phyloP scores from a whole-genome alignment of 306 rosid genomes.

The Vigna nakashimae region DNA sequence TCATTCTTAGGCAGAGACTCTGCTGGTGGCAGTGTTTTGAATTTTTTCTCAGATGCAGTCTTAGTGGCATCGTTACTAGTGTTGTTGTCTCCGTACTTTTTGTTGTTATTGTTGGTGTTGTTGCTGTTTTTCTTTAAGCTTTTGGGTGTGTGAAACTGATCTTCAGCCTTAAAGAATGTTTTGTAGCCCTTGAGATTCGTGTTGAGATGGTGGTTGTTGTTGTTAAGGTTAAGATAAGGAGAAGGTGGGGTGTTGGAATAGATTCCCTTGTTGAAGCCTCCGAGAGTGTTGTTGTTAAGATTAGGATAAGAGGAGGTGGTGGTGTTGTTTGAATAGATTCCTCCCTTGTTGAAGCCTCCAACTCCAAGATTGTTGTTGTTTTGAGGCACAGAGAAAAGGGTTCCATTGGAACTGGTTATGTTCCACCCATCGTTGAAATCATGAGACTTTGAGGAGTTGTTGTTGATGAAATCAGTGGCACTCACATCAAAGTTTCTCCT shows the following conservation, averaged over 20 bases:
- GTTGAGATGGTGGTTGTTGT: conserved; percentile 24
- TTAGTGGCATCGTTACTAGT: conserved; percentile 46
- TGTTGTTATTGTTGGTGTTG: conserved; percentile 35
- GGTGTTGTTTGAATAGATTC: conserved; percentile 65
- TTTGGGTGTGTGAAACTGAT: conserved; percentile 53
- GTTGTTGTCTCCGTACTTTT: conserved; percentile 50
- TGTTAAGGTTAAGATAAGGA: conserved; percentile 36
- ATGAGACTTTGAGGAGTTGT: conserved; percentile 42
- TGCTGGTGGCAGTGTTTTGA: conserved; percentile 84
- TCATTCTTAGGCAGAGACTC: conserved; percentile 84
- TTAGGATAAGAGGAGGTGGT: conserved; percentile 20
- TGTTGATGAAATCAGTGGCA: conserved; percentile 49
- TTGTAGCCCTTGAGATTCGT: conserved; percentile 58
- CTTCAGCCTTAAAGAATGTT: conserved; percentile 54
- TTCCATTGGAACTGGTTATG: conserved; percentile 44
- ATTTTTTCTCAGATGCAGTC: conserved; percentile 66
- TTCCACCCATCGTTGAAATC: conserved; percentile 63
- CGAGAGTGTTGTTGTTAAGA: conserved; percentile 38
- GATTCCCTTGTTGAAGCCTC: conserved; percentile 71
- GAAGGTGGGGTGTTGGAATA: conserved; percentile 56
- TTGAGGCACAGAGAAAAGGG: conserved; percentile 49
- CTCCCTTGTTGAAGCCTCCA: conserved; percentile 66
- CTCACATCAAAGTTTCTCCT: conserved; percentile 73
- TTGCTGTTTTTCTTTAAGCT: conserved; percentile 51
- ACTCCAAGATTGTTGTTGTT: conserved; percentile 39